Evolutionary conservation across 1,139 yeast species (phyloP).

Genomic region (Geotrichum citri-aurantii): DNA sequence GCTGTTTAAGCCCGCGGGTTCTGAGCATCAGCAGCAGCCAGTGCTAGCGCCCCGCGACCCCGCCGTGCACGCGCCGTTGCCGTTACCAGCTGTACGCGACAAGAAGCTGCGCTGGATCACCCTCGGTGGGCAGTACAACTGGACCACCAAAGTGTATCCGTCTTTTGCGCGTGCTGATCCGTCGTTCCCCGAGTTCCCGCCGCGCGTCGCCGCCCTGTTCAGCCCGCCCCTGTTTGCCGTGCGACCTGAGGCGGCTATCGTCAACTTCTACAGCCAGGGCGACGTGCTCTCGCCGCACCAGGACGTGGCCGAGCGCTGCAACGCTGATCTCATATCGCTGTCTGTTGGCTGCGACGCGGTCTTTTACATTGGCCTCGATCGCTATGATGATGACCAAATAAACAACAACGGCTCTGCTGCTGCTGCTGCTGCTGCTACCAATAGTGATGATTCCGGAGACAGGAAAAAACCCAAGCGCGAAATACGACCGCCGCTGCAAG

Average conservation of each 20-base stretch:
- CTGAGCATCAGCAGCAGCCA: neutral
- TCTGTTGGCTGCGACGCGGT: conserved; percentile 40
- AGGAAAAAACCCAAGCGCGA: neutral
- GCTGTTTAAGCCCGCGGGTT: conserved; percentile 18
- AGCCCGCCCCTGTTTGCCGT: conserved; percentile 26
- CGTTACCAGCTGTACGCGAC: conserved; percentile 21
- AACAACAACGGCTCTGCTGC: too few relatives aligned
- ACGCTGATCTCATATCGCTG: conserved; percentile 36
- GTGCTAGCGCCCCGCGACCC: conserved; percentile 6
- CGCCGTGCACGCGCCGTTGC: conserved; percentile 8
- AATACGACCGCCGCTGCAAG: conserved; percentile 32
- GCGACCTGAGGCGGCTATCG: conserved; percentile 41
- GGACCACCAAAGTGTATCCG: conserved; percentile 42
- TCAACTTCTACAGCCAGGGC: conserved; percentile 42
- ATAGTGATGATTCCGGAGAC: neutral
- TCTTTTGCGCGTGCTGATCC: conserved; percentile 32
- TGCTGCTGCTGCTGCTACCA: neutral
- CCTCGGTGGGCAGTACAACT: conserved; percentile 43
- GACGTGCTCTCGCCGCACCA: conserved; percentile 43
- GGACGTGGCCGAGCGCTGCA: conserved; percentile 41
- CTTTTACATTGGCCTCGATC: conserved; percentile 32
- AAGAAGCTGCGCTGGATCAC: conserved; percentile 42
- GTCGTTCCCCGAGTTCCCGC: conserved; percentile 38
- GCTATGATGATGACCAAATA: conserved; percentile 4
- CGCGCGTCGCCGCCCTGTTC: conserved; percentile 28